Evolutionary conservation across 176 grass and related monocot species (phyloP), one percentile per base, ranked within the genome.

Genomic region (Guadua angustifolia): DNA sequence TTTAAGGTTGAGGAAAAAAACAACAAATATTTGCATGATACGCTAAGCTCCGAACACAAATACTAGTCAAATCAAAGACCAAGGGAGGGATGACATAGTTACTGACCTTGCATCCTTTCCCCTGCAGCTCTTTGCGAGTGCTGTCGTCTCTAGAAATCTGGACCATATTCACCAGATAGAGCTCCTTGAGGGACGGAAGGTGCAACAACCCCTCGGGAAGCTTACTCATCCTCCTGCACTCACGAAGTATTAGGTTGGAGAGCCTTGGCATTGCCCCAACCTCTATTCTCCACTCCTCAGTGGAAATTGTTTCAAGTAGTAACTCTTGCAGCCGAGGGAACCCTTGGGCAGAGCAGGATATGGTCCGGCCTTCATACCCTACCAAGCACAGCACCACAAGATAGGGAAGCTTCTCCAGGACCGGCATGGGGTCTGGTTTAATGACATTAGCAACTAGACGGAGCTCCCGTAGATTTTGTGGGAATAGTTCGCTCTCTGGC

Each of bases 251-350:
- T 35, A 35, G 33, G 33, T 35, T 35, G 33, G 2, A 35, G 33
- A 35, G 33, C 33, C 33, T 35, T 35, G 42, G 42, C 67, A 70
- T 43, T n/a, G 67, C 45, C 4, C 69, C 22, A 14, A 2, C 10
- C 12, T 73, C 45, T 15, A 73, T 46, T 2, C 19, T 50, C 42
- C 24, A 49, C 45, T 51, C 25, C 33, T 35, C 33, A 73, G 16
- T 16, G 14, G 8, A 73, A 26, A 73, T 32, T 0, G 2, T 0
- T 0, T 0, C 0, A 7, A 73, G 24, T 5, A 9, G 2, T 45
- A 73, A 73, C 44, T 18, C 14, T 73, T 50, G 13, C 11, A 73
- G 45, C 70, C 24, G 70, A 32, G 45, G 70, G 45, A 73, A 73
- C 13, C 70, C 45, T 15, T 24, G 1, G 22, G 44, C 5, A 9